These are phyloP conservation scores for Podochytrium sp. DNA, from an alignment of 192 early-diverging fungal species.

Conservation along the genomic window DNA sequence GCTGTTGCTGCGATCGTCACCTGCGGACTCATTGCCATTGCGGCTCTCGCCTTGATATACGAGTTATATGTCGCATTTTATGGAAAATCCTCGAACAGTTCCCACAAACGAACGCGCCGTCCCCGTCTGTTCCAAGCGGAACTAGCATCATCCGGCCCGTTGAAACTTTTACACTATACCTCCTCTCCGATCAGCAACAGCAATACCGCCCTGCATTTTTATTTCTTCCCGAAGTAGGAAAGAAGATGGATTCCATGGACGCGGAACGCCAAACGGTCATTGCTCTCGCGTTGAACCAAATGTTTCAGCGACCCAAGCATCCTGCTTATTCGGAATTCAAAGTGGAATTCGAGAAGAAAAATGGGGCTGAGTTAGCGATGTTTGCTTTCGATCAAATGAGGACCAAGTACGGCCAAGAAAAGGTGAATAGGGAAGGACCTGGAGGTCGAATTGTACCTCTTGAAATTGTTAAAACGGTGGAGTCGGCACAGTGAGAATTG, in stretches of 20 bases:
- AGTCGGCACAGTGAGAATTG: too few relatives aligned
- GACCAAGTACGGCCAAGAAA: too few relatives aligned
- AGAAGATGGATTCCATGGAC: background rate
- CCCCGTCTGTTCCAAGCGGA: background rate
- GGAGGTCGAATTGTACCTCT: too few relatives aligned
- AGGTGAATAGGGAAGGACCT: too few relatives aligned
- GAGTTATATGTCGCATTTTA: background rate
- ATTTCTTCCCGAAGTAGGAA: background rate
- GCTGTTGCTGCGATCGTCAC: background rate
- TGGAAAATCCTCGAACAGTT: background rate
- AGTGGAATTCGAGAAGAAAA: background rate
- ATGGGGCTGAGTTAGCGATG: too few relatives aligned
- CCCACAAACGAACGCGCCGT: background rate
- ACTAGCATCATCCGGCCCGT: background rate
- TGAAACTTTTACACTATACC: background rate
- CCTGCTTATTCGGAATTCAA: background rate
- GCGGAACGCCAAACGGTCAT: background rate
- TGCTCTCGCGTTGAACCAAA: background rate
- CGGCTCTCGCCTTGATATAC: background rate
- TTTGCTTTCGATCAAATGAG: too few relatives aligned
- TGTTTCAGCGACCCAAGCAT: background rate
- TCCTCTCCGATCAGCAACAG: background rate
- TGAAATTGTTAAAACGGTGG: too few relatives aligned
- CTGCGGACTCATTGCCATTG: background rate
- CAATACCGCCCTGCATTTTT: slow-evolving; percentile 1